Base-by-base conservation (phyloP, 495 filamentous ascomycete genomes). In the Podospora tetraspora region DNA sequence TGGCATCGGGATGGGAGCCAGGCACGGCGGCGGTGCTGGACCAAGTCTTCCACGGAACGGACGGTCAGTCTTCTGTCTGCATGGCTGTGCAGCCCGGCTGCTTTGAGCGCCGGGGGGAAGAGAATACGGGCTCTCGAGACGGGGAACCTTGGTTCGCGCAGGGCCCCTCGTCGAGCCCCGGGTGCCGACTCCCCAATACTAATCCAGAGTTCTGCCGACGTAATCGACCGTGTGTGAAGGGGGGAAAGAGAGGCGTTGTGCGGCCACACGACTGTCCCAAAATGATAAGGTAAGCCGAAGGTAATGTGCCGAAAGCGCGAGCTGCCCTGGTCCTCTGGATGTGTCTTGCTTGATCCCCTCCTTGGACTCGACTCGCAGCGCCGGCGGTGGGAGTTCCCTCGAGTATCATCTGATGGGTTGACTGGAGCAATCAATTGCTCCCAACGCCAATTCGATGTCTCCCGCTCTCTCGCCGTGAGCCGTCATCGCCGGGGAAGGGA, bases 251-350 rank as follows among this genome's bases (percentile, higher is more conserved):
- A 24, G 30, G 56, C 63, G 62, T 30, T 43, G 30, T 37, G 23
- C 32, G 27, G 63, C 63, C 63, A 56, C 63, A 56, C 25, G 58
- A 32, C 56, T 66, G 63, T 27, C 63, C 30, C 63, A 66, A 66
- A 32, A 19, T 30, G 63, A 66, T 11, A 59, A 59, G 24, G 27
- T 34, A 27, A 58, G 63, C 63, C 63, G 63, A 66, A 58, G 29
- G 24, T 11, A 25, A 25, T 30, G 62, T 56, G 37, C 62, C 62
- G 62, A 64, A 10, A 64, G n/a, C 3, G 62, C 62, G 32, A 64
- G 30, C 16, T 25, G 16, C 34, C 22, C 13, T 21, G 21, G 32
- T 21, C 61, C 32, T 11, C 2, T 16, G 30, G 22, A 7, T 1
- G 8, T 8, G 16, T 4, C 6, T 2, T 1, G 4, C 37, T 52